Evolutionary conservation across 2,329 filamentous ascomycete genomes (phyloP).

Genomic region (Tolypocladium cylindrosporum): DNA sequence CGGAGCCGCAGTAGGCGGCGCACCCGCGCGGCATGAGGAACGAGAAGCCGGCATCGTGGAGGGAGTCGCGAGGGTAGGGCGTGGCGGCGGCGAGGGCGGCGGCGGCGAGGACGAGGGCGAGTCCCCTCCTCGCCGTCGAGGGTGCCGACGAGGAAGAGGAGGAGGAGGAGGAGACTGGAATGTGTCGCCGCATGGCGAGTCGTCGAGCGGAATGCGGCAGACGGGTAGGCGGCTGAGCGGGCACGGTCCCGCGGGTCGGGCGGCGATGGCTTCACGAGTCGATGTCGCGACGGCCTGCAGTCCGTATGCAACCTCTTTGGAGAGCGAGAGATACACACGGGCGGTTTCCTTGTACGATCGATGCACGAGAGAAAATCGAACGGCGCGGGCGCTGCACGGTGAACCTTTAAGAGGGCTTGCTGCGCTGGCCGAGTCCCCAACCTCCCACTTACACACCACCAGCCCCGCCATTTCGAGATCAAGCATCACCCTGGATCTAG

Average conservation of each 20-base stretch:
- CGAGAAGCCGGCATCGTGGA: conserved; percentile 37
- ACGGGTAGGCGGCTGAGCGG: not conserved
- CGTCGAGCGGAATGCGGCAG: not conserved
- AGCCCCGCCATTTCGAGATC: conserved; percentile 14
- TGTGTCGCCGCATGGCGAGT: not conserved
- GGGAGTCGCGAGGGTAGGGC: conserved; percentile 39
- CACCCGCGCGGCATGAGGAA: conserved; percentile 41
- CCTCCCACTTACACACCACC: conserved; percentile 22
- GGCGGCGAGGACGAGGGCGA: conserved; percentile 6
- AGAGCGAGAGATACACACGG: no score
- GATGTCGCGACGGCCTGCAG: not conserved
- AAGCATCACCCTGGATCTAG: not conserved
- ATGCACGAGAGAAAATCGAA: not conserved
- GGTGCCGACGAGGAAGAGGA: not conserved
- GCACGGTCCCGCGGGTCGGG: not conserved
- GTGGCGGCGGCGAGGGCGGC: conserved; percentile 23
- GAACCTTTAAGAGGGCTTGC: conserved; percentile 3
- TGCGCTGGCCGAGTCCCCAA: conserved; percentile 13
- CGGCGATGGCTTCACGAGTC: not conserved
- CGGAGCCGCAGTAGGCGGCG: conserved; percentile 41
- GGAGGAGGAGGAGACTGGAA: not conserved
- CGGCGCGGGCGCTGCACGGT: not conserved
- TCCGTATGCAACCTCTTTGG: no score
- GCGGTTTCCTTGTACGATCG: not conserved
- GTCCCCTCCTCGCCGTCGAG: not conserved